Percentiles rank a stretch among this genome's conserved stretches.
phyloP scores from a whole-genome alignment of 495 filamentous ascomycete genomes.

The Trichoderma virens region DNA sequence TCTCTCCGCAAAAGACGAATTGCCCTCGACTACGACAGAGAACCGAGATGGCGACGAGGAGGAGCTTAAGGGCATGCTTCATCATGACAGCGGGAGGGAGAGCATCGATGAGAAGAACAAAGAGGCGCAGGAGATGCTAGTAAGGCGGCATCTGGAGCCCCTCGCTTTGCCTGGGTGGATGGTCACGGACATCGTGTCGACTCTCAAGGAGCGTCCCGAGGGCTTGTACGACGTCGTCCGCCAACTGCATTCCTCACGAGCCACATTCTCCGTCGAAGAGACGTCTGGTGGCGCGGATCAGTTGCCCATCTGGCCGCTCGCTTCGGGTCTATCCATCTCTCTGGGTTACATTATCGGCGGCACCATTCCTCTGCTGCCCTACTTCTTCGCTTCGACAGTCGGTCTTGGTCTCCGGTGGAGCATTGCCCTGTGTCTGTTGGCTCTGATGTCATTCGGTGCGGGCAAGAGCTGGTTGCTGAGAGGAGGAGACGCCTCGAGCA shows the following conservation, averaged over 20 bases:
- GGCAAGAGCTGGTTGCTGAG: conserved; percentile 52
- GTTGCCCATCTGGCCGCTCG: conserved; percentile 20
- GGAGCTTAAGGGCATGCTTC: conserved; percentile 3
- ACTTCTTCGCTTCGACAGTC: conserved; percentile 62
- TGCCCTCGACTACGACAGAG: conserved; percentile 16
- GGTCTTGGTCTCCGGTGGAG: conserved; percentile 57
- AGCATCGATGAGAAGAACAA: not conserved
- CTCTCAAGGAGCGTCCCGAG: not conserved
- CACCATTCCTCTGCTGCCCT: conserved; percentile 64
- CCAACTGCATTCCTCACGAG: conserved; percentile 9
- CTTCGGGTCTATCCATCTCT: conserved; percentile 48
- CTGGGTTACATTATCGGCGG: conserved; percentile 69
- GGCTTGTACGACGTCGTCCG: not conserved
- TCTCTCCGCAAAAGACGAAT: conserved; percentile 64
- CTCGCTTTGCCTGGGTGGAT: not conserved
- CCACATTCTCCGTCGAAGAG: not conserved
- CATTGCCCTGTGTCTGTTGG: conserved; percentile 59
- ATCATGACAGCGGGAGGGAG: not conserved
- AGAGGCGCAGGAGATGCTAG: not conserved
- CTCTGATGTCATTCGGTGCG: conserved; percentile 67
- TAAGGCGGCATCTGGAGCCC: not conserved
- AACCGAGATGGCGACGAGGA: conserved; percentile 4
- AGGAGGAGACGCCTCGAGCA: conserved; percentile 24
- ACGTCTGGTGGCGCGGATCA: conserved; percentile 7
- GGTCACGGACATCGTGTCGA: not conserved